A percentile compares a stretch with the other conserved stretches of the same genome.
Conservation (phyloP, 78 protist genomes). For the Creolimax fragrantissima region DNA sequence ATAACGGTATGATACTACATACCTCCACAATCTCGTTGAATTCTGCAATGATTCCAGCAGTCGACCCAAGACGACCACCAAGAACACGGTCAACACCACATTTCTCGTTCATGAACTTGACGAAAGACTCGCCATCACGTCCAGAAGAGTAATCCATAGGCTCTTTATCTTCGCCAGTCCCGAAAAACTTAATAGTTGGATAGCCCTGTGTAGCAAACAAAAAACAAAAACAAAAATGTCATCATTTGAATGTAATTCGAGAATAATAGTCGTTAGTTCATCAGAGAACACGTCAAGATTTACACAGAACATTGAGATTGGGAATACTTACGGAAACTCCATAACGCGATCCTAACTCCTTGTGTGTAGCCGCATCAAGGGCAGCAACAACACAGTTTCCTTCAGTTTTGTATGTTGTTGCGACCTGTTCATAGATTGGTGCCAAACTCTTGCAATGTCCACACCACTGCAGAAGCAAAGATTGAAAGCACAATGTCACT, state of each 20-base stretch:
- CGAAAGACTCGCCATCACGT: conserved; percentile 33
- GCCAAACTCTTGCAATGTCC: conserved; percentile 76
- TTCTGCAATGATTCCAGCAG: background rate
- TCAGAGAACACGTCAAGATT: too few relatives aligned
- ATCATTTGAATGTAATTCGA: too few relatives aligned
- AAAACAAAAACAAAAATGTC: too few relatives aligned
- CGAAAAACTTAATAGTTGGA: conserved; percentile 87
- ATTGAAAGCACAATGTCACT: too few relatives aligned
- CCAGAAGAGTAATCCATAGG: conserved; percentile 51
- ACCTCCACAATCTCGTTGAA: background rate
- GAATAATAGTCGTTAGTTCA: too few relatives aligned
- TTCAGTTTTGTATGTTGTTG: conserved; percentile 46
- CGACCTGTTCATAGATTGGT: conserved; percentile 46
- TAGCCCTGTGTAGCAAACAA: conserved; percentile 74
- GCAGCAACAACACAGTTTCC: conserved; percentile 51
- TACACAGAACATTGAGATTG: conserved; percentile 81
- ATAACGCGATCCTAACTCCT: conserved; percentile 43
- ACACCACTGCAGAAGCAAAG: too few relatives aligned
- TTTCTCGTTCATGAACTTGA: conserved; percentile 11
- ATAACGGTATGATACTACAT: background rate
- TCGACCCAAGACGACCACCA: background rate
- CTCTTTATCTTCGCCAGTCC: background rate
- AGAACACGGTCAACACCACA: background rate
- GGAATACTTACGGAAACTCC: conserved; percentile 67
- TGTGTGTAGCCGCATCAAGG: conserved; percentile 53